Base-by-base conservation (phyloP, 2,329 filamentous ascomycete species). In the Colletotrichum tamarilloi region DNA sequence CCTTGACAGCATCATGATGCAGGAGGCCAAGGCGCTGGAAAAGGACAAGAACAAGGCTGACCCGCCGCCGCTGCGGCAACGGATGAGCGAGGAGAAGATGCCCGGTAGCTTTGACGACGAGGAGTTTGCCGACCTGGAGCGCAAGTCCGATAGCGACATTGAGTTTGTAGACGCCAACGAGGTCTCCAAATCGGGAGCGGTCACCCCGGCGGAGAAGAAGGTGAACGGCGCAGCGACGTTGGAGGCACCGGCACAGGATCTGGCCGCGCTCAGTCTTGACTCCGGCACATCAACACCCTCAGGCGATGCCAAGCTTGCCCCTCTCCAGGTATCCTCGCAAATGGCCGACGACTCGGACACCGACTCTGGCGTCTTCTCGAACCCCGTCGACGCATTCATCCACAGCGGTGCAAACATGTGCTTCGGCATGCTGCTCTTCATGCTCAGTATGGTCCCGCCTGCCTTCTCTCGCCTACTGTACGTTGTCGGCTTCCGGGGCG, bases 371-470 rank as follows among this genome's bases (percentile, higher is more conserved):
- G 67, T 91, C 2, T 93, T 96, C 76, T 91, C 89, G 49, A 91
- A 95, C 73, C 91, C 94, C 0, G 90, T 96, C 22, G 96, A 98
- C 81, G 84, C 93, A 26, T 99, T 98, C 80, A 92, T 98, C 49
- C 95, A 98, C 81, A 95, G 94, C 0, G 96, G 95, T 11, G 91
- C 92, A 5, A 97, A 94, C 79, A 92, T 98, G 82, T 98, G 95
- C 82, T 98, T 95, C 78, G 97, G 97, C 3, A 89, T 97, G 38
- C 85, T 98, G 1, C 88, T 97, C 16, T 87, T 98, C 1, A 87
- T 98, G 67, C 92, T 98, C n/a, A 97, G 95, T 14, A 93, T 98
- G 85, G 92, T 98, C 0, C 97, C 97, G 0, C 97, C 97, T 0
- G 91, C 95, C 0, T 98, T 98, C 81, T 93, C 91, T n/a, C 93